These are phyloP conservation scores for Cucumis hystrix DNA, from an alignment of 306 rosid species.

Conservation along the genomic window DNA sequence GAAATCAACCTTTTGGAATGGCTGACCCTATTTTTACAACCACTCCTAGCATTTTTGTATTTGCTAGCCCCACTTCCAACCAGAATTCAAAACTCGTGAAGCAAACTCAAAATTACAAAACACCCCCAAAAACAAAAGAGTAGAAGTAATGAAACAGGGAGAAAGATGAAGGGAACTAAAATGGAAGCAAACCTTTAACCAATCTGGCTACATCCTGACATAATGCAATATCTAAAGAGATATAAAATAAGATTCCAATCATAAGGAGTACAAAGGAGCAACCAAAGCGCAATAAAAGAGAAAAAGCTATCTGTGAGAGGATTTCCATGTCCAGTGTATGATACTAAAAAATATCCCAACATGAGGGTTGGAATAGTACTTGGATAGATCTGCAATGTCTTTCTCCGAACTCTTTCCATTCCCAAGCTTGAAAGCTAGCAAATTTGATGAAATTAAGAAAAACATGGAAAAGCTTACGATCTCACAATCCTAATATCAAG, in stretches of 20 bases:
- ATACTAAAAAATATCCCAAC: background rate
- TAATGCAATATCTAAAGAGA: no score
- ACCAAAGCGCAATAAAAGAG: no score
- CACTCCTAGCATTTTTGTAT: conserved; percentile 33
- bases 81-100: conserved; percentile 7
- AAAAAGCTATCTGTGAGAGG: no score
- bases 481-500: background rate
- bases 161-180: background rate
- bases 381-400: conserved; percentile 34
- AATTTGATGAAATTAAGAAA: background rate
- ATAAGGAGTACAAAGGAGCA: no score
- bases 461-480: background rate
- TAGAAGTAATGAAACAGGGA: background rate
- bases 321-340: no score
- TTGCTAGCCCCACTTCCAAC: conserved; percentile 20
- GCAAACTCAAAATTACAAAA: background rate
- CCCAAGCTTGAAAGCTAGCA: conserved; percentile 29
- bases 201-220: background rate
- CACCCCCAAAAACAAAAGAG: background rate
- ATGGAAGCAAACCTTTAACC: background rate
- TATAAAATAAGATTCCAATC: no score
- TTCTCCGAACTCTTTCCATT: conserved; percentile 34
- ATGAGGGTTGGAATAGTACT: conserved; percentile 25
- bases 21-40: conserved; percentile 39
- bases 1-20: conserved; percentile 57